Evolutionary conservation across 2,329 filamentous ascomycete genomes (phyloP).

Genomic region (Teratosphaeriaceae sp.): DNA sequence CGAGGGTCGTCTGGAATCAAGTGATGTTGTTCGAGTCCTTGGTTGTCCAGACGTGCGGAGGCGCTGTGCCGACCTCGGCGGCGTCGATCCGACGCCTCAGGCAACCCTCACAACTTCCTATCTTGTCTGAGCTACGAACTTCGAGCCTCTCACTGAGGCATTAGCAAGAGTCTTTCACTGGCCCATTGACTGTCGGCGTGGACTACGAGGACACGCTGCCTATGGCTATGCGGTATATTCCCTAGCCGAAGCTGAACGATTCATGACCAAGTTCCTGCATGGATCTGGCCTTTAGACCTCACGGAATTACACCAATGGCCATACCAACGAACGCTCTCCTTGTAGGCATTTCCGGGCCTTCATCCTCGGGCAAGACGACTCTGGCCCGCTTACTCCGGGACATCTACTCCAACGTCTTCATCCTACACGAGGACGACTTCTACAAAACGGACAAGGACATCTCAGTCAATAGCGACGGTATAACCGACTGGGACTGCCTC

Average conservation of each 20-base stretch:
- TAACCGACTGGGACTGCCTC: slow-evolving; percentile 89
- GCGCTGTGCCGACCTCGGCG: background rate
- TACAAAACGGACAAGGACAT: slow-evolving; percentile 73
- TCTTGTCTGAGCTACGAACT: background rate
- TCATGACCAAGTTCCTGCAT: too few species aligned
- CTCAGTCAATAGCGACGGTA: slow-evolving; percentile 40
- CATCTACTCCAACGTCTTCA: slow-evolving; percentile 66
- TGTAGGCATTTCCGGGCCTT: slow-evolving; percentile 80
- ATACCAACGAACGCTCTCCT: slow-evolving; percentile 44
- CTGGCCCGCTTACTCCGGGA: slow-evolving; percentile 76
- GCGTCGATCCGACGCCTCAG: background rate
- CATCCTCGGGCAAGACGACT: slow-evolving; percentile 92
- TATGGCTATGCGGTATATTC: too few species aligned
- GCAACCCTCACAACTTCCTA: background rate
- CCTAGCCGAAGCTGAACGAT: too few species aligned
- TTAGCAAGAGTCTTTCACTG: too few species aligned
- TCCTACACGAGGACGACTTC: slow-evolving; percentile 95
- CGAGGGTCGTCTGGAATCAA: too few species aligned
- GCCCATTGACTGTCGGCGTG: too few species aligned
- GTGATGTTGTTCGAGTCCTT: too few species aligned
- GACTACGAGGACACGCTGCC: too few species aligned
- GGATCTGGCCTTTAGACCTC: background rate
- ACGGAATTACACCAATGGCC: background rate
- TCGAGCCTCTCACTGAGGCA: too few species aligned
- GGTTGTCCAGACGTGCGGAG: background rate